A percentile compares a stretch with the other conserved stretches of the same genome.
phyloP scores from a whole-genome alignment of 768 basidiomycete species.

The Pisolithus sp. region DNA sequence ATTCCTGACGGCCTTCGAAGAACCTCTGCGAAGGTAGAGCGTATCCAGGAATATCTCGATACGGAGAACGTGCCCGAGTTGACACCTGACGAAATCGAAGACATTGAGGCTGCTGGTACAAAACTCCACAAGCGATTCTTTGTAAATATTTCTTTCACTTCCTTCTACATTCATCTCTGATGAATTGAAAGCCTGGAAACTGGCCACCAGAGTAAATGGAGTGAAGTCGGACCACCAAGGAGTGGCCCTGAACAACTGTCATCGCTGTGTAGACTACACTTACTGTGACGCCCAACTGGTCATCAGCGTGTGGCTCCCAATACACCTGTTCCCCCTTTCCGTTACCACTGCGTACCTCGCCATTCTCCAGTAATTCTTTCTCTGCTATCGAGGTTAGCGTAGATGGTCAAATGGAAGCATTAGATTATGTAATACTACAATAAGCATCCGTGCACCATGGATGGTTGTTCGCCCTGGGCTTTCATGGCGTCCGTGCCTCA shows the following conservation, averaged over 20 bases:
- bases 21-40: conserved; percentile 28
- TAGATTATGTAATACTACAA: conserved; percentile 4
- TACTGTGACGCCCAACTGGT: no score
- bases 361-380: no score
- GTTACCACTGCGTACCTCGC: no score
- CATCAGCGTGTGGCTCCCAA: no score
- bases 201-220: conserved; percentile 16
- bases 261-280: no score
- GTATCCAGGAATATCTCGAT: conserved; percentile 29
- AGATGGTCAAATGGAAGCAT: no score
- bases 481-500: conserved; percentile 14
- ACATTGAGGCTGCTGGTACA: conserved; percentile 22
- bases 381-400: no score
- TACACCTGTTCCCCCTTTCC: no score
- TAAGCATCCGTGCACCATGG: no score
- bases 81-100: conserved; percentile 17
- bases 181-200: conserved; percentile 5
- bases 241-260: no score
- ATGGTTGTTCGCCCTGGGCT: conserved; percentile 1
- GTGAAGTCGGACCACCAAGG: background rate
- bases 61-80: conserved; percentile 24
- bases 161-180: background rate
- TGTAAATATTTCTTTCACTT: conserved; percentile 11
- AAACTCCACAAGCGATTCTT: conserved; percentile 19
- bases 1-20: conserved; percentile 8